Evolutionary conservation across 495 filamentous ascomycete genomes (phyloP).

Genomic region (Talaromyces liani): DNA sequence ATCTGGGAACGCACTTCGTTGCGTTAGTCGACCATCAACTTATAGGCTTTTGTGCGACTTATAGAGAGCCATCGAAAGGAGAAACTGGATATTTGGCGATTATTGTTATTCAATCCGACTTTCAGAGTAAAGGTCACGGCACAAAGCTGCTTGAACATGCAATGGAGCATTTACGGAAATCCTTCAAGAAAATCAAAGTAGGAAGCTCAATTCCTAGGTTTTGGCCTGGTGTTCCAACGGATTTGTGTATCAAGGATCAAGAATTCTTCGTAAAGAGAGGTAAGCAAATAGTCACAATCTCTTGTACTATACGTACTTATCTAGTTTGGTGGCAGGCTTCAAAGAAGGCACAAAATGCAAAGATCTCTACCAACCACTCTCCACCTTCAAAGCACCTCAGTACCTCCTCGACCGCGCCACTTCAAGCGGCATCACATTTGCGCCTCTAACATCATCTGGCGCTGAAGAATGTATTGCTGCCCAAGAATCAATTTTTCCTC

Average conservation of each 20-base stretch:
- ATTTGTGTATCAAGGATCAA: slow-evolving; percentile 26
- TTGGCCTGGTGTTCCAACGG: slow-evolving; percentile 42
- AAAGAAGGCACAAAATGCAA: background rate
- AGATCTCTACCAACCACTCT: slow-evolving; percentile 35
- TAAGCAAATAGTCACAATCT: background rate
- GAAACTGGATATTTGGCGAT: background rate
- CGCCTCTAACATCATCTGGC: slow-evolving; percentile 27
- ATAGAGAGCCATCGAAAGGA: background rate
- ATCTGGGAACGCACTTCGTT: background rate
- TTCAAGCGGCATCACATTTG: slow-evolving; percentile 31
- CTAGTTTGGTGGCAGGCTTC: background rate
- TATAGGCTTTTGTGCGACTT: slow-evolving; percentile 1
- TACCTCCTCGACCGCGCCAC: slow-evolving; percentile 29
- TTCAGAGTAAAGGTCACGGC: background rate
- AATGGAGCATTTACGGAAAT: background rate
- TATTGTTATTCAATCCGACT: background rate
- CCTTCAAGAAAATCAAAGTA: background rate
- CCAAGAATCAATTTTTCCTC: slow-evolving; percentile 35
- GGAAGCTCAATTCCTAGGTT: slow-evolving; percentile 31
- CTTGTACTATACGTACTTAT: background rate
- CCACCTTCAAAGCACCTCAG: slow-evolving; percentile 25
- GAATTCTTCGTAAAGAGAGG: slow-evolving; percentile 29
- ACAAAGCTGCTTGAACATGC: background rate
- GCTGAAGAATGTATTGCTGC: slow-evolving; percentile 37
- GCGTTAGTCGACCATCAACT: background rate